phyloP scores from a whole-genome alignment of 2,329 filamentous ascomycete genomes.

The Fusarium duplospermum region DNA sequence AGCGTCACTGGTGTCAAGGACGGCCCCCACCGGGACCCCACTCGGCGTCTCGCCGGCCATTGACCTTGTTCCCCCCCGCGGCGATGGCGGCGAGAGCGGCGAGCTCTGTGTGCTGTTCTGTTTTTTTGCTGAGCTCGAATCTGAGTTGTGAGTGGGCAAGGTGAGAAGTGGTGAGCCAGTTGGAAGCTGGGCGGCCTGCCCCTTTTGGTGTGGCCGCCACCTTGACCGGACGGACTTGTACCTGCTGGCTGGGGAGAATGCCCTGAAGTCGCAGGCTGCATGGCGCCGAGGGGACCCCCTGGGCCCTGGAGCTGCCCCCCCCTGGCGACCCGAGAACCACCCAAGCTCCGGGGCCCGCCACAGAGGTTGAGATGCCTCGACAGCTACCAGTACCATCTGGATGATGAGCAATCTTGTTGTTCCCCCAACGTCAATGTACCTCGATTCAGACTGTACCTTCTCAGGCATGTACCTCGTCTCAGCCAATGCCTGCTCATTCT shows the following conservation, averaged over 20 bases:
- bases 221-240: neutral
- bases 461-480: constrained; percentile 7
- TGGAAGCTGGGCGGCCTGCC: constrained; percentile 21
- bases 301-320: neutral
- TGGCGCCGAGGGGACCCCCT: neutral
- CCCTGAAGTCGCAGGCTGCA: neutral
- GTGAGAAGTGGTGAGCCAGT: neutral
- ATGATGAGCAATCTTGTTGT: constrained; percentile 16
- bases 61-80: constrained; percentile 31
- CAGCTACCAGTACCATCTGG: neutral
- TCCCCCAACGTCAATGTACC: constrained; percentile 2
- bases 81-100: constrained; percentile 23
- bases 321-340: constrained; percentile 1
- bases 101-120: neutral
- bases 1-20: constrained; percentile 34
- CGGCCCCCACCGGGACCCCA: constrained; percentile 40
- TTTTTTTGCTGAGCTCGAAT: constrained; percentile 32
- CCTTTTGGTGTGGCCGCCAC: constrained; percentile 20
- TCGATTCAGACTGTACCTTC: neutral
- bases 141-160: constrained; percentile 33
- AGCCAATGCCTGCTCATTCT: constrained; percentile 7
- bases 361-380: neutral
- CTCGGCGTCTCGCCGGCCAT: constrained; percentile 42
- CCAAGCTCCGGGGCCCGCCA: constrained; percentile 2
- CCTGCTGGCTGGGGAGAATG: neutral